Base-by-base conservation (phyloP, 2,329 filamentous ascomycete species). In the Xylariaceae sp. region DNA sequence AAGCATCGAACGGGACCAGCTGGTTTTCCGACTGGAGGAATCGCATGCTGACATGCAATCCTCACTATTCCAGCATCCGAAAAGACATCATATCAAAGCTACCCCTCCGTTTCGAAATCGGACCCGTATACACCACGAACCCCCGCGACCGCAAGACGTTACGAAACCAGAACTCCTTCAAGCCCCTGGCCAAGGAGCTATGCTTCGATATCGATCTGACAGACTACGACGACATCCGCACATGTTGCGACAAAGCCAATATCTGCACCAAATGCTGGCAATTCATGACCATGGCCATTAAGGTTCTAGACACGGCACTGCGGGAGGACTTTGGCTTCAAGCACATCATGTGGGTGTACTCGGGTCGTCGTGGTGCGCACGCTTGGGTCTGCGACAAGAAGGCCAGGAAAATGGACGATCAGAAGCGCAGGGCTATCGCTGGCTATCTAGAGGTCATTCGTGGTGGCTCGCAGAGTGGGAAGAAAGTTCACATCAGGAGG, bases 141-240 rank as follows among this genome's bases (percentile, higher is more conserved):
- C 94, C 94, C 1, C 86, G 90, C 60, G 94, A 99, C 62, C 85
- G 92, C 63, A 99, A 97, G 72, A 86, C 86, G 0, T 71, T 97
- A 32, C 83, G 86, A 46, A 92, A 90, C 68, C 53, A 53, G 14
- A 81, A 85, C 33, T 83, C 89, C 9, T 96, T 99, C 73, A 87
- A 86, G 56, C 92, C 94, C 0, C 69, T 96, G 31, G 81, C 88
- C 48, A 99, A 99, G 68, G 94, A 99, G 68, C 75, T 99, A 36
- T 96, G 96, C 61, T 97, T 99, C 69, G 94, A 99, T 86, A 97
- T 99, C 62, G 94, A 99, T 80, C 81, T 99, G 81, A 97, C 94
- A 47, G 94, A 97, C 72, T 99, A 99, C 71, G 94, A 99, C 67
- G 90, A 95, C 58, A 89, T 99, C 57, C 85, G 94, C 59, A 96